Evolutionary conservation across 768 basidiomycete species (phyloP).

Genomic region (Leucogyrophana mollusca): DNA sequence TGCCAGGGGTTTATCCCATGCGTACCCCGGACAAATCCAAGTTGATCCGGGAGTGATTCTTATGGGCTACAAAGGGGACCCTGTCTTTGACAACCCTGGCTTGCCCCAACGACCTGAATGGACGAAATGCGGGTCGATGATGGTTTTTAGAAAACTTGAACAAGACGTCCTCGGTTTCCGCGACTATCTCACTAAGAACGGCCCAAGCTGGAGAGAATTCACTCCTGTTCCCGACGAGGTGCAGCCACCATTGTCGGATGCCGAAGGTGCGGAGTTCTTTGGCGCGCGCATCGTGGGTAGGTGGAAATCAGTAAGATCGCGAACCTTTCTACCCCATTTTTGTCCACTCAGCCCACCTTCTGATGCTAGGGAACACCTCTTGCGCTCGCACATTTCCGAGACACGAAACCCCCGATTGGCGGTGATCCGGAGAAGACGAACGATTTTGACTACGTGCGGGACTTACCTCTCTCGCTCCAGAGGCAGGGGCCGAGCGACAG

Average conservation of each 20-base stretch:
- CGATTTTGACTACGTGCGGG: constrained; percentile 33
- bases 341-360: too few species aligned
- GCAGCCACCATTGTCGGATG: constrained; percentile 23
- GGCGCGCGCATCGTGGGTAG: constrained; percentile 54
- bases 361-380: constrained; percentile 45
- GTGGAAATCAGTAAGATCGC: constrained; percentile 48
- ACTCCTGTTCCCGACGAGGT: constrained; percentile 17
- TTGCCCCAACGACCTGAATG: constrained; percentile 34
- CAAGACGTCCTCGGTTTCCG: constrained; percentile 55
- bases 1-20: constrained; percentile 13
- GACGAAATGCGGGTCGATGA: constrained; percentile 51
- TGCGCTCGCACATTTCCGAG: constrained; percentile 41
- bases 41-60: constrained; percentile 45
- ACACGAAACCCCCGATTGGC: constrained; percentile 35
- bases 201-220: constrained; percentile 5
- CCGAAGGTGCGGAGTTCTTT: constrained; percentile 46
- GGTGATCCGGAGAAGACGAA: constrained; percentile 40
- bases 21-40: constrained; percentile 32
- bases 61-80: constrained; percentile 43
- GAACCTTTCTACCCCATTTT: too few species aligned
- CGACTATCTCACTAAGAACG: constrained; percentile 39
- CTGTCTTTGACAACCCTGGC: constrained; percentile 6
- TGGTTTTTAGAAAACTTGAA: constrained; percentile 50
- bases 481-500: constrained; percentile 4
- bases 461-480: constrained; percentile 17